phyloP scores from a whole-genome alignment of 441 rosid species.

The Arabidopsis hybrid region DNA sequence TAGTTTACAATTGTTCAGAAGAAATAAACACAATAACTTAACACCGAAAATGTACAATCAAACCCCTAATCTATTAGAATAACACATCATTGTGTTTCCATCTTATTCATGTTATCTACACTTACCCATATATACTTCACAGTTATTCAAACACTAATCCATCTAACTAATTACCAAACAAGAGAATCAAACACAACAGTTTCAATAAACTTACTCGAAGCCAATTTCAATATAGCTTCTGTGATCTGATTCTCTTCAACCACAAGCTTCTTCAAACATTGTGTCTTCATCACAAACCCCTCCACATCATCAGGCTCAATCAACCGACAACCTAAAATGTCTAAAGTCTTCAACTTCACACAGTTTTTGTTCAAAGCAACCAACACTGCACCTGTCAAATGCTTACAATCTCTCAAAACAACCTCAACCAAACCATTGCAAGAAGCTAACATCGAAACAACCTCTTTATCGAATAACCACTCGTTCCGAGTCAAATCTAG shows the following conservation, averaged over 20 bases:
- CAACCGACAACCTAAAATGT: constrained; percentile 56
- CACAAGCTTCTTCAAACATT: constrained; percentile 51
- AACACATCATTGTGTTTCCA: background rate
- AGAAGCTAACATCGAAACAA: constrained; percentile 72
- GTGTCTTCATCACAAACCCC: constrained; percentile 52
- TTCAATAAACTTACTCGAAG: constrained; percentile 51
- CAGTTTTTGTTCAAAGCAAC: constrained; percentile 57
- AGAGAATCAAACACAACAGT: constrained; percentile 34
- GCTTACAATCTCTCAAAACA: constrained; percentile 70
- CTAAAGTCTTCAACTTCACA: constrained; percentile 57
- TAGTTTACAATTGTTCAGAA: too few species aligned
- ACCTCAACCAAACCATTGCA: constrained; percentile 59
- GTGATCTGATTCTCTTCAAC: constrained; percentile 72
- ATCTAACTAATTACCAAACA: constrained; percentile 11
- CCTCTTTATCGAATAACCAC: constrained; percentile 66
- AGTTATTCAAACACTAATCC: constrained; percentile 6
- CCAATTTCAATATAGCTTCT: constrained; percentile 51
- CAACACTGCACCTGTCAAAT: constrained; percentile 54
- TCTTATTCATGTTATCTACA: background rate
- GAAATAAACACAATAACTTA: too few species aligned
- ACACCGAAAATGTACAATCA: background rate
- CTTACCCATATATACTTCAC: background rate
- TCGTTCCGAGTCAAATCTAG: constrained; percentile 71
- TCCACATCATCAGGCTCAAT: constrained; percentile 61
- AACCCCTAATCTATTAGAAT: background rate